phyloP scores from a whole-genome alignment of 306 rosid species.

The Trifolium dubium region DNA sequence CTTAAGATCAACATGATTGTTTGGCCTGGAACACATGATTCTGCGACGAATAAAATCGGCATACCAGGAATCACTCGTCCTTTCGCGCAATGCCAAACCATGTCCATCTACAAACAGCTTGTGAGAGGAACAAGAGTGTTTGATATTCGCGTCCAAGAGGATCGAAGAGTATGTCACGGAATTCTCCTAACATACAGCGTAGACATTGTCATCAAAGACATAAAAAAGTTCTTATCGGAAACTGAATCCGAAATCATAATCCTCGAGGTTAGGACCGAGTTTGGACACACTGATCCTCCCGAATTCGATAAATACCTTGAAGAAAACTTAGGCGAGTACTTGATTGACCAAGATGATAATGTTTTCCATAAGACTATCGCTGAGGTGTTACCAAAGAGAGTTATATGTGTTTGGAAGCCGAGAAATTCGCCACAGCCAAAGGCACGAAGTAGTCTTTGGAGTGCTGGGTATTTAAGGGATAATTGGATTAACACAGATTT shows the following conservation, averaged over 20 bases:
- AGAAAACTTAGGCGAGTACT: conserved; percentile 70
- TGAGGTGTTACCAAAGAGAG: conserved; percentile 69
- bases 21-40: conserved; percentile 98
- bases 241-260: conserved; percentile 73
- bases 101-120: conserved; percentile 80
- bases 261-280: conserved; percentile 87
- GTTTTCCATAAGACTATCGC: conserved; percentile 68
- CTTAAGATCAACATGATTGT: conserved; percentile 61
- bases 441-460: conserved; percentile 64
- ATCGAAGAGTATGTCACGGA: conserved; percentile 80
- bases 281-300: conserved; percentile 79
- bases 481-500: conserved; percentile 89
- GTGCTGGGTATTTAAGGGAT: conserved; percentile 69
- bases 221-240: conserved; percentile 74
- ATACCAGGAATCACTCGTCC: conserved; percentile 78
- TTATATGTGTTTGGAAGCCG: conserved; percentile 92
- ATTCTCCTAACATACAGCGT: conserved; percentile 67
- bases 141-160: conserved; percentile 75
- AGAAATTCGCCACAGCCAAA: conserved; percentile 62
- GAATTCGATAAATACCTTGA: conserved; percentile 70
- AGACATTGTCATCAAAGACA: conserved; percentile 68
- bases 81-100: conserved; percentile 84
- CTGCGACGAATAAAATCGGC: conserved; percentile 86
- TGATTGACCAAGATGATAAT: conserved; percentile 67
- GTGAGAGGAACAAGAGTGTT: conserved; percentile 63